These are phyloP conservation scores for Cryptosporidium tyzzeri DNA, from an alignment of 169 alveolate species.

Conservation along the genomic window DNA sequence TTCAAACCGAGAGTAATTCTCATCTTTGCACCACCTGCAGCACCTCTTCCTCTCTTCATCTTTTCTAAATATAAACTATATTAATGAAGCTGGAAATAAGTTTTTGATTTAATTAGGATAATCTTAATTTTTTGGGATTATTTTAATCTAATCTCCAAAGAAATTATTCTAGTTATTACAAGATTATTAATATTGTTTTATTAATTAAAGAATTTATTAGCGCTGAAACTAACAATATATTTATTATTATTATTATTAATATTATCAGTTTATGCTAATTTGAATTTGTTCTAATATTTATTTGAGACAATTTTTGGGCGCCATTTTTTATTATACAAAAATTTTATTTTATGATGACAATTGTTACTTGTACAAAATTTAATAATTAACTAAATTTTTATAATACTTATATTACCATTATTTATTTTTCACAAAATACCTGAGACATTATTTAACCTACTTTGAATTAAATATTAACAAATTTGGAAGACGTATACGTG, in stretches of 20 bases:
- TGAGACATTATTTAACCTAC: not conserved
- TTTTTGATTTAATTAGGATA: not conserved
- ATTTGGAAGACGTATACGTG: not conserved
- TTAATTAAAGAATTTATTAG: not conserved
- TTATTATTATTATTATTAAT: too few relatives aligned
- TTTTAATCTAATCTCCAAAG: constrained; percentile 8
- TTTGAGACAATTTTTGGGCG: constrained; percentile 2
- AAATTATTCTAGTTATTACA: not conserved
- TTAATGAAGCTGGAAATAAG: constrained; percentile 6
- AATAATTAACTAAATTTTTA: too few relatives aligned
- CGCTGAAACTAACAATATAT: not conserved
- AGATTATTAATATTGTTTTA: constrained; percentile 1
- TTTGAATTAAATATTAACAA: too few relatives aligned
- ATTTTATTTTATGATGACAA: too few relatives aligned
- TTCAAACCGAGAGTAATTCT: constrained; percentile 95
- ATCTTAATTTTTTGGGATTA: constrained; percentile 7
- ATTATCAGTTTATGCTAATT: too few relatives aligned
- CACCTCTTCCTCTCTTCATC: constrained; percentile 88
- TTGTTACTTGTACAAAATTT: too few relatives aligned
- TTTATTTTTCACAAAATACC: too few relatives aligned
- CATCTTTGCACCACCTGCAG: constrained; percentile 88
- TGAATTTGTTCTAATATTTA: too few relatives aligned
- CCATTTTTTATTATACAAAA: not conserved
- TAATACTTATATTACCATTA: too few relatives aligned
- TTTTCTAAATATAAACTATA: constrained; percentile 15